phyloP scores from a whole-genome alignment of 805 yeast species.

The Cyberlindnera subsufficiens region DNA sequence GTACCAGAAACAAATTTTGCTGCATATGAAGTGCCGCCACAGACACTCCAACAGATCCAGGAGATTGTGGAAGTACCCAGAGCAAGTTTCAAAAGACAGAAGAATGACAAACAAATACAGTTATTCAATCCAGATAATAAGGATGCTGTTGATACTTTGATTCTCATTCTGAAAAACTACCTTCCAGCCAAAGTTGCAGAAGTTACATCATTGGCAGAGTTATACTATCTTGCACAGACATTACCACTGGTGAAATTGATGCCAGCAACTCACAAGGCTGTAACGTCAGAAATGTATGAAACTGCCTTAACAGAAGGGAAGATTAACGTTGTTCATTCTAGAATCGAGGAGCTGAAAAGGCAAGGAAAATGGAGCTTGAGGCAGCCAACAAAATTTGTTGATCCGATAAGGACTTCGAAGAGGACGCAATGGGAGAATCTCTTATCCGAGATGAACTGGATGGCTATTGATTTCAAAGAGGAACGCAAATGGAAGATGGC shows the following conservation, averaged over 20 bases:
- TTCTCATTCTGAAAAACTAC: slow-evolving; percentile 42
- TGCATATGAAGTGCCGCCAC: neutral
- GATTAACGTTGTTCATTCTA: slow-evolving; percentile 79
- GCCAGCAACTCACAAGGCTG: slow-evolving; percentile 79
- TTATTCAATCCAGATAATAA: slow-evolving; percentile 29
- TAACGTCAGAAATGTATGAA: slow-evolving; percentile 81
- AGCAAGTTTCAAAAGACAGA: slow-evolving; percentile 8
- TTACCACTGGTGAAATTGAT: slow-evolving; percentile 76
- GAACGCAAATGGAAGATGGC: slow-evolving; percentile 64
- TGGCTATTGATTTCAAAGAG: slow-evolving; percentile 73
- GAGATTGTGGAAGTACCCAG: neutral
- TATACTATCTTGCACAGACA: slow-evolving; percentile 83
- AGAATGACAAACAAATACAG: slow-evolving; percentile 12
- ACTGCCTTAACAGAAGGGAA: slow-evolving; percentile 85
- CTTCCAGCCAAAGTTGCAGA: slow-evolving; percentile 51
- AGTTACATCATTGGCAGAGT: slow-evolving; percentile 70
- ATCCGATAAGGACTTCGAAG: slow-evolving; percentile 45
- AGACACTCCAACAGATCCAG: neutral
- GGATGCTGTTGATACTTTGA: slow-evolving; percentile 38
- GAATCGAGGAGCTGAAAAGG: slow-evolving; percentile 88
- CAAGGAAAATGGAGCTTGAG: slow-evolving; percentile 87
- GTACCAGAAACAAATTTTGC: neutral
- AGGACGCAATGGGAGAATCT: slow-evolving; percentile 65
- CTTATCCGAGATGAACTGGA: slow-evolving; percentile 77
- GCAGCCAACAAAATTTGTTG: slow-evolving; percentile 68